phyloP scores from a whole-genome alignment of 1,139 yeast genomes.

The Candida neerlandica region DNA sequence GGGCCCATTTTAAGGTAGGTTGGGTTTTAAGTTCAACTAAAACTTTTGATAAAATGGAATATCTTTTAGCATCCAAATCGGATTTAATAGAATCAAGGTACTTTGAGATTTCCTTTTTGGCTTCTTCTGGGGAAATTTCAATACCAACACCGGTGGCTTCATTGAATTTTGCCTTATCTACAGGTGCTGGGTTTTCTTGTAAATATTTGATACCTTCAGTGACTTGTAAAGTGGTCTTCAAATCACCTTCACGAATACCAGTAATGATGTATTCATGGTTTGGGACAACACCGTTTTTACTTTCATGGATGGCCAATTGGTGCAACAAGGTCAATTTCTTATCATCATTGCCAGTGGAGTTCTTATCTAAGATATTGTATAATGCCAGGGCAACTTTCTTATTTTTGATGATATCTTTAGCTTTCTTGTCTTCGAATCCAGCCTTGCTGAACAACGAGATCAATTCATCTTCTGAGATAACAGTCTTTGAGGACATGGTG shows the following conservation, averaged over 20 bases:
- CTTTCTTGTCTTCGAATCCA: conserved; percentile 73
- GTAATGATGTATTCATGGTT: conserved; percentile 55
- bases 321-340: conserved; percentile 70
- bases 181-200: conserved; percentile 43
- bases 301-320: conserved; percentile 63
- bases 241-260: conserved; percentile 64
- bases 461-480: conserved; percentile 28
- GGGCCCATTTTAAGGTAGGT: conserved; percentile 87
- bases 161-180: conserved; percentile 51
- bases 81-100: conserved; percentile 62
- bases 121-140: conserved; percentile 66
- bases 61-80: conserved; percentile 70
- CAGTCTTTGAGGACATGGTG: conserved; percentile 4
- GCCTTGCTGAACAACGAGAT: conserved; percentile 53
- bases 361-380: conserved; percentile 48
- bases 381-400: conserved; percentile 78
- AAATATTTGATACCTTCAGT: conserved; percentile 80
- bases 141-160: conserved; percentile 80
- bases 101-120: conserved; percentile 54
- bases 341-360: conserved; percentile 32
- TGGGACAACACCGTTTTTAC: conserved; percentile 48
- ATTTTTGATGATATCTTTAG: conserved; percentile 78
- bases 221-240: conserved; percentile 72
- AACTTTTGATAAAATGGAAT: conserved; percentile 72
- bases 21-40: conserved; percentile 76